These are phyloP conservation scores for Pterulicium gracile DNA, from an alignment of 1,284 basidiomycete species.

Conservation along the genomic window DNA sequence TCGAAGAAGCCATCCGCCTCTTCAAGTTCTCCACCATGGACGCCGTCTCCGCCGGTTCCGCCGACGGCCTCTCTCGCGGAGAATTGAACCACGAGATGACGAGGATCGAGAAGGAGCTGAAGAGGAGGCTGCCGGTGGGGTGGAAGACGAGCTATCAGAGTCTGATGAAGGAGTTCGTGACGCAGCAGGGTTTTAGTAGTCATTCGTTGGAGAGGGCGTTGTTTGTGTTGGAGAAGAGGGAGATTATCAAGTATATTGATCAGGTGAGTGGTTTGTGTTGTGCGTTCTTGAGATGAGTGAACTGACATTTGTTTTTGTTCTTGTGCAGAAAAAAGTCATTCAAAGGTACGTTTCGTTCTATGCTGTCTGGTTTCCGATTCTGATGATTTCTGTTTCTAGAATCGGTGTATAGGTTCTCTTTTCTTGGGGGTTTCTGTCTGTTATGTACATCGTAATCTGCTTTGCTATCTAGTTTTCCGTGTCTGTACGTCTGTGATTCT, in stretches of 20 bases:
- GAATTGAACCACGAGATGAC: slow-evolving; percentile 93
- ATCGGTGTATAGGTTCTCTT: too few relatives aligned
- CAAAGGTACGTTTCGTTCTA: slow-evolving; percentile 24
- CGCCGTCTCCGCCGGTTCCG: slow-evolving; percentile 87
- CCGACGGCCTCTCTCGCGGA: slow-evolving; percentile 87
- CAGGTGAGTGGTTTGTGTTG: slow-evolving; percentile 33
- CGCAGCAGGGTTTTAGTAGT: slow-evolving; percentile 80
- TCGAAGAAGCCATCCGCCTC: slow-evolving; percentile 95
- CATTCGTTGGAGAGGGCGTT: slow-evolving; percentile 91
- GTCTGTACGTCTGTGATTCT: too few relatives aligned
- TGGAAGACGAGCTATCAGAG: slow-evolving; percentile 96
- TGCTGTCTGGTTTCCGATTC: too few relatives aligned
- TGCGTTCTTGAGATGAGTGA: slow-evolving; percentile 1
- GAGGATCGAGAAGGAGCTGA: slow-evolving; percentile 86
- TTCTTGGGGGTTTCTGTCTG: too few relatives aligned
- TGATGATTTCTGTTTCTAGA: too few relatives aligned
- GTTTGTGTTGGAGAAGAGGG: slow-evolving; percentile 91
- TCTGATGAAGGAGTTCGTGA: slow-evolving; percentile 92
- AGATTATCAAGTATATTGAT: slow-evolving; percentile 83
- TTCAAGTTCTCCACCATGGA: slow-evolving; percentile 99
- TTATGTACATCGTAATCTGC: too few relatives aligned
- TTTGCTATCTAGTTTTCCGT: too few relatives aligned
- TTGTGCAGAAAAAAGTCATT: slow-evolving; percentile 42
- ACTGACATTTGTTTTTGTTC: slow-evolving; percentile 6
- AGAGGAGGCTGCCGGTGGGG: slow-evolving; percentile 84